phyloP scores from a whole-genome alignment of 108 stramenopile genomes.

The Fistulifera solaris region DNA sequence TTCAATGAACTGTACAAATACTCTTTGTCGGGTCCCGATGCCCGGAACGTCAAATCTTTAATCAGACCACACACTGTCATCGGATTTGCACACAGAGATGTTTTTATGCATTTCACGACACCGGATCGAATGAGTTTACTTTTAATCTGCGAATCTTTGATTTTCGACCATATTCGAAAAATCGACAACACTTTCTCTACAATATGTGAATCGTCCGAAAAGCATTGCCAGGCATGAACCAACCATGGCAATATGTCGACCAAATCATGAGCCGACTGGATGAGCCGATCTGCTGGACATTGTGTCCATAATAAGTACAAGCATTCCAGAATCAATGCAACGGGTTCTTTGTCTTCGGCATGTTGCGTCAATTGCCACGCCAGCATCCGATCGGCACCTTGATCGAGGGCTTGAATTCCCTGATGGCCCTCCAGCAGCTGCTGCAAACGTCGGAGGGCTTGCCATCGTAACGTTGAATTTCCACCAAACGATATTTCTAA shows the following conservation, averaged over 20 bases:
- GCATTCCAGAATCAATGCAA: not conserved
- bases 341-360: not conserved
- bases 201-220: not conserved
- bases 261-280: not conserved
- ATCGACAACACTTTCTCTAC: not conserved
- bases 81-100: not conserved
- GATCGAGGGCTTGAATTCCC: not conserved
- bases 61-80: not conserved
- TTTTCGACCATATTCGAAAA: slow-evolving; percentile 3
- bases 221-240: not conserved
- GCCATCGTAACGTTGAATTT: not conserved
- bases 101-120: not conserved
- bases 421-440: not conserved
- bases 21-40: not conserved
- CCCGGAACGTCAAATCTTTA: not conserved
- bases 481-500: not conserved
- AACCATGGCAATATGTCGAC: not conserved
- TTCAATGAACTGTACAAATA: not conserved
- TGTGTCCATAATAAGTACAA: not conserved
- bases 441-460: not conserved
- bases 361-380: not conserved
- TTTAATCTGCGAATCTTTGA: not conserved
- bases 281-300: not conserved
- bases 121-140: not conserved
- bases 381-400: not conserved